phyloP scores from a whole-genome alignment of 139 green algal species.

The Dunaliella primolecta region DNA sequence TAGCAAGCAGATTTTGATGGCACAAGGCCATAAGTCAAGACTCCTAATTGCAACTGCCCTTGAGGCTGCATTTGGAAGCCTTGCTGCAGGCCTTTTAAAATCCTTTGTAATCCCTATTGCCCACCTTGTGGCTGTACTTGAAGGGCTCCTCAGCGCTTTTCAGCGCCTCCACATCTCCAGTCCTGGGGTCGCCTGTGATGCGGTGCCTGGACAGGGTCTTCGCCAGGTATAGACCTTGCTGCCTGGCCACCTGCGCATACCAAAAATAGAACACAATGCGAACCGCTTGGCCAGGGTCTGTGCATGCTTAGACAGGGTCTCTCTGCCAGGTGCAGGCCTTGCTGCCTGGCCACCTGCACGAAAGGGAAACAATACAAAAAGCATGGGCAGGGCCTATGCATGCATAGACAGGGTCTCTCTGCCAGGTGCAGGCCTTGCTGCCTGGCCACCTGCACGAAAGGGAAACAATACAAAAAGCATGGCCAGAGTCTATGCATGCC shows the following conservation, averaged over 20 bases:
- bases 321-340: slow-evolving; percentile 77
- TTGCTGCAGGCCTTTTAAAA: too few relatives aligned
- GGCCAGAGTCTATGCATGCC: too few relatives aligned
- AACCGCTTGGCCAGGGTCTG: too few relatives aligned
- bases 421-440: slow-evolving; percentile 86
- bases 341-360: slow-evolving; percentile 48
- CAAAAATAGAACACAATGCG: background rate
- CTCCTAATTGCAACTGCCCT: too few relatives aligned
- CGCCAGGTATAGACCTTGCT: slow-evolving; percentile 83
- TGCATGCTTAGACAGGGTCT: too few relatives aligned
- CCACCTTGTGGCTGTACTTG: slow-evolving; percentile 9
- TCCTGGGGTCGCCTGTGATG: slow-evolving; percentile 17
- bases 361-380: background rate
- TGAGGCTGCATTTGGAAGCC: too few relatives aligned
- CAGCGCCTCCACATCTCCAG: background rate
- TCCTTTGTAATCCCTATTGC: too few relatives aligned
- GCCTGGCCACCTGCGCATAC: slow-evolving; percentile 28
- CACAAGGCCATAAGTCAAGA: too few relatives aligned
- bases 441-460: slow-evolving; percentile 17
- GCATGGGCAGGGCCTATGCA: too few relatives aligned
- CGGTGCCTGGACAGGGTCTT: slow-evolving; percentile 22
- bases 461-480: too few relatives aligned
- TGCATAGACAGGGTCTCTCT: slow-evolving; percentile 18
- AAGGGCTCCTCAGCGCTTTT: background rate
- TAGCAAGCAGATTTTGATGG: too few relatives aligned